phyloP scores from a whole-genome alignment of 768 basidiomycete genomes.

The Mycena chlorophos region DNA sequence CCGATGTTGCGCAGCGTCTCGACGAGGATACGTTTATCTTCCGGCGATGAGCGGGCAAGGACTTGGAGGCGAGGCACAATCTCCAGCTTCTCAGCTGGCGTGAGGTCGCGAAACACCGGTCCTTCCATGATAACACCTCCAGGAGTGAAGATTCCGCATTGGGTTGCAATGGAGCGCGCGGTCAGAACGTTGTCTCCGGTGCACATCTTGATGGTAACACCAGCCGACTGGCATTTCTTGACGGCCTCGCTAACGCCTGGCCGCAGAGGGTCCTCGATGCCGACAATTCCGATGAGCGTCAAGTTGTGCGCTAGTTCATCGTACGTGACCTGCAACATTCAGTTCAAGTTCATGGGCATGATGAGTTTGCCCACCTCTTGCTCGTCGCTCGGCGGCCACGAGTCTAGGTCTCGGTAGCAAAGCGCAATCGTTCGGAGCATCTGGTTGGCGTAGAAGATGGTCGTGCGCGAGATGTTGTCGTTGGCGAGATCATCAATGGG shows the following conservation, averaged over 20 bases:
- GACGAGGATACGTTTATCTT: constrained; percentile 94
- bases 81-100: constrained; percentile 67
- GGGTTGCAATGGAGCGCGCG: constrained; percentile 92
- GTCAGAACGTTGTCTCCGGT: constrained; percentile 97
- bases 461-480: constrained; percentile 88
- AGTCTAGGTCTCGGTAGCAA: constrained; percentile 84
- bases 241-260: constrained; percentile 89
- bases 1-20: constrained; percentile 83
- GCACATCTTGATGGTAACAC: constrained; percentile 96
- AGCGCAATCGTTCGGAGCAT: constrained; percentile 91
- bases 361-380: too few relatives aligned
- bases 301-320: constrained; percentile 68
- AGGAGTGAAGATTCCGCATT: constrained; percentile 92
- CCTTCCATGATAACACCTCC: constrained; percentile 99
- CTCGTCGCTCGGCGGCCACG: constrained; percentile 77
- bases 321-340: constrained; percentile 56
- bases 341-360: constrained; percentile 39
- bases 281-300: constrained; percentile 85
- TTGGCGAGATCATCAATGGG: constrained; percentile 65
- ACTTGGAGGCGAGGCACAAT: constrained; percentile 93
- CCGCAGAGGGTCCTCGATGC: constrained; percentile 95
- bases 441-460: constrained; percentile 98
- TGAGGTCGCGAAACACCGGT: constrained; percentile 83
- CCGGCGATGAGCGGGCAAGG: constrained; percentile 94
- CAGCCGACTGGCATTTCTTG: constrained; percentile 80